Evolutionary conservation across 768 basidiomycete genomes (phyloP).

Genomic region (Suillus bovinus): DNA sequence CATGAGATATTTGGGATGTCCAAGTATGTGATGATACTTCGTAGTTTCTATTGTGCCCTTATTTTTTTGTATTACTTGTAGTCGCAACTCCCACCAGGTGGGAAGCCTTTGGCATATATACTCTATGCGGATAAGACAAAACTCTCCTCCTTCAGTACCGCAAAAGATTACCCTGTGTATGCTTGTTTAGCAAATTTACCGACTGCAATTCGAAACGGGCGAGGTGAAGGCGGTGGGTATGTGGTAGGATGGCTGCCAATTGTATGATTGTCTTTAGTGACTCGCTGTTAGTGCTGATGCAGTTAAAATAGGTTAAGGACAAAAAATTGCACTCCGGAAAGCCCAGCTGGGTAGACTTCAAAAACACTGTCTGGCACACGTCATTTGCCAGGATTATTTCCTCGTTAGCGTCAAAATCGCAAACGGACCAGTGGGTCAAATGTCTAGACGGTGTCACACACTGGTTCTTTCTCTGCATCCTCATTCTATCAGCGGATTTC

Average conservation of each 20-base stretch:
- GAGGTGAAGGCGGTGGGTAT: slow-evolving; percentile 33
- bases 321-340: slow-evolving; percentile 7
- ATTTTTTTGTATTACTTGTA: neutral
- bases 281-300: slow-evolving; percentile 8
- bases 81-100: slow-evolving; percentile 9
- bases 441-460: slow-evolving; percentile 33
- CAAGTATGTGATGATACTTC: slow-evolving; percentile 30
- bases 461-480: slow-evolving; percentile 30
- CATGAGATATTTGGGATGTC: slow-evolving; percentile 33
- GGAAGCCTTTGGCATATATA: slow-evolving; percentile 32
- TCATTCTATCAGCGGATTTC: slow-evolving; percentile 43
- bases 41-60: neutral
- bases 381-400: slow-evolving; percentile 13
- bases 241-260: slow-evolving; percentile 42
- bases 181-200: slow-evolving; percentile 35
- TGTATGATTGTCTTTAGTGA: slow-evolving; percentile 21
- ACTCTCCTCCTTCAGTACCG: slow-evolving; percentile 39
- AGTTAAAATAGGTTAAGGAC: slow-evolving; percentile 9
- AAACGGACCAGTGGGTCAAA: slow-evolving; percentile 13
- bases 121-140: slow-evolving; percentile 43
- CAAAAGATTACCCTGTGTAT: slow-evolving; percentile 40
- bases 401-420: neutral
- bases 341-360: slow-evolving; percentile 13
- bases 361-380: slow-evolving; percentile 15
- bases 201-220: slow-evolving; percentile 32